A percentile compares a stretch with the other conserved stretches of the same genome.
Conservation (phyloP, 768 basidiomycete species). For the Gymnopilus junonius region DNA sequence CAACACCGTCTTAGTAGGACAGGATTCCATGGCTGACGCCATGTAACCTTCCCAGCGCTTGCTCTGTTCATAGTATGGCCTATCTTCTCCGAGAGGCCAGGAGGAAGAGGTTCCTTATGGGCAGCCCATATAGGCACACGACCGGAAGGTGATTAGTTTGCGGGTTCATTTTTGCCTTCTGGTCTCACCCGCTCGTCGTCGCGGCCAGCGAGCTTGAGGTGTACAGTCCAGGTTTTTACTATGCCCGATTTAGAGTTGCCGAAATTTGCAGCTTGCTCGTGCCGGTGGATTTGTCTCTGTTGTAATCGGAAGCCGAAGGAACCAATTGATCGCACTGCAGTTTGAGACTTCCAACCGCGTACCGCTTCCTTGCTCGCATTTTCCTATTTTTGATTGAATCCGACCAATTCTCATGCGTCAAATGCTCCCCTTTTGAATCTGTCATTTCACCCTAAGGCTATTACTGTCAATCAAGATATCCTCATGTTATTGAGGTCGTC, state of each 20-base stretch:
- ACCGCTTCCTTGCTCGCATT: no score
- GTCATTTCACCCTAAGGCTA: no score
- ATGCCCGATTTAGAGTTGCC: conserved; percentile 14
- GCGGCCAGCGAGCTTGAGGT: conserved; percentile 15
- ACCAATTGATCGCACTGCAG: background rate
- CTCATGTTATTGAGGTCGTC: no score
- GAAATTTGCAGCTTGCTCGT: conserved; percentile 16
- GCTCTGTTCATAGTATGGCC: conserved; percentile 63
- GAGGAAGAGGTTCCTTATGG: conserved; percentile 88
- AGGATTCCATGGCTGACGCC: conserved; percentile 79
- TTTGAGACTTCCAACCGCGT: background rate
- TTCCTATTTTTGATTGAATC: no score
- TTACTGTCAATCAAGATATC: no score
- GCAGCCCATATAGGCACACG: conserved; percentile 79
- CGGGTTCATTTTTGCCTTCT: conserved; percentile 29
- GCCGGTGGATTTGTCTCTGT: background rate
- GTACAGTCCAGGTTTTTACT: background rate
- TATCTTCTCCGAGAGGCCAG: conserved; percentile 82
- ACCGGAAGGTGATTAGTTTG: conserved; percentile 40
- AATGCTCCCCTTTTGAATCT: no score
- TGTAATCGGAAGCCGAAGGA: background rate
- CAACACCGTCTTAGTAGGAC: conserved; percentile 79
- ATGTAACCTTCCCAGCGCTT: conserved; percentile 82
- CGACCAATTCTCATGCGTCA: no score
- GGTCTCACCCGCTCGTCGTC: conserved; percentile 15